Evolutionary conservation across 495 filamentous ascomycete genomes (phyloP).

Genomic region (Aspergillus panamensis): DNA sequence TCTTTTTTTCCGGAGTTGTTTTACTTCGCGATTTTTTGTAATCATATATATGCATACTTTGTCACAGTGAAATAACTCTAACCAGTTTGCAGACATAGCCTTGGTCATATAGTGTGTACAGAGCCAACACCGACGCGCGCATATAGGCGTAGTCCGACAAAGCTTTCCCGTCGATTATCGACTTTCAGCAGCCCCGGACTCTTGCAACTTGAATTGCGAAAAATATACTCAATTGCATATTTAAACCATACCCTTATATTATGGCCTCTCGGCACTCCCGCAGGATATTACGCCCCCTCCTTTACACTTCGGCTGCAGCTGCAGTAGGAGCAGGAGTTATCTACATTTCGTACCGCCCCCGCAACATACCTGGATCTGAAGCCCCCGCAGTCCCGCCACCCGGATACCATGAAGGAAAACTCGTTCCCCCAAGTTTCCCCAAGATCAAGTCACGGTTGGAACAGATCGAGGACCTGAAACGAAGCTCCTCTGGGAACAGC

Average conservation of each 20-base stretch:
- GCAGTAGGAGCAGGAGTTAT: conserved; percentile 59
- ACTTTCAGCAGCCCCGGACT: neutral
- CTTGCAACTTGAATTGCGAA: too few relatives aligned
- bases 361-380: conserved; percentile 81
- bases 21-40: too few relatives aligned
- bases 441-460: conserved; percentile 63
- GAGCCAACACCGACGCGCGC: neutral
- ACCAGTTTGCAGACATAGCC: too few relatives aligned
- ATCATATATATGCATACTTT: too few relatives aligned
- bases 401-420: conserved; percentile 73
- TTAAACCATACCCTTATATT: conserved; percentile 16
- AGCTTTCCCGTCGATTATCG: neutral
- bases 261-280: conserved; percentile 59
- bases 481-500: conserved; percentile 25
- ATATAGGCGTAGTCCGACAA: neutral
- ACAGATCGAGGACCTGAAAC: conserved; percentile 52
- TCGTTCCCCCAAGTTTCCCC: conserved; percentile 79
- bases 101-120: too few relatives aligned
- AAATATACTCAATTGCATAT: too few relatives aligned
- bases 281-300: conserved; percentile 55
- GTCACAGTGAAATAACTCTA: too few relatives aligned
- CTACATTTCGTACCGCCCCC: conserved; percentile 77
- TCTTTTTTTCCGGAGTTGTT: too few relatives aligned
- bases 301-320: conserved; percentile 59
- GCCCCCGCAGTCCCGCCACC: conserved; percentile 77